Conservation (phyloP, 352 stramenopile species). For the Pythium sukuiense region DNA sequence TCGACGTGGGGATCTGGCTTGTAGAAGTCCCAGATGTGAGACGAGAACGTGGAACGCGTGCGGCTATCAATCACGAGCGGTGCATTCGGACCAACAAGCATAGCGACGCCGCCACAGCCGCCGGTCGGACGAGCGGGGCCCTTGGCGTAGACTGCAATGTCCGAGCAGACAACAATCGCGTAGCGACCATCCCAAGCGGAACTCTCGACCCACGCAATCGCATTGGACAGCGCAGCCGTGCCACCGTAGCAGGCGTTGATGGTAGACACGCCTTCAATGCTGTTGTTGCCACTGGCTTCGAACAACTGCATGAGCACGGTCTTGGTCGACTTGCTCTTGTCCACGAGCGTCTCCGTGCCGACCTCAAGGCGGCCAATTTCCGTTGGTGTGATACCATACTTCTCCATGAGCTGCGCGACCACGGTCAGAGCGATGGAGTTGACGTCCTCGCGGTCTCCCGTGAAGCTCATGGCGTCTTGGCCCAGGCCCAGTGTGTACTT, state of each 20-base stretch:
- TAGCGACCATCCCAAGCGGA: slow-evolving; percentile 92
- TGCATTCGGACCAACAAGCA: slow-evolving; percentile 95
- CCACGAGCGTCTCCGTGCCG: slow-evolving; percentile 95
- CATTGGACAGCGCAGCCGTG: slow-evolving; percentile 97
- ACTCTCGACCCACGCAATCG: slow-evolving; percentile 94
- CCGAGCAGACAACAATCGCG: slow-evolving; percentile 94
- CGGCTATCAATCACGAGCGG: slow-evolving; percentile 90
- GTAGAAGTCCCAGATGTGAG: slow-evolving; percentile 98
- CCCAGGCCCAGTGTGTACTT: slow-evolving; percentile 75
- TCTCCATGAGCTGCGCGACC: slow-evolving; percentile 53
- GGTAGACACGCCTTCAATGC: slow-evolving; percentile 89
- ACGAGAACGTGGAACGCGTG: slow-evolving; percentile 90
- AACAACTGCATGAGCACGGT: slow-evolving; percentile 82
- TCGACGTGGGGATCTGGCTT: slow-evolving; percentile 92
- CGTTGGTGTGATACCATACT: slow-evolving; percentile 47
- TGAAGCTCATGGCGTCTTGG: slow-evolving; percentile 64
- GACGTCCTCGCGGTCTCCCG: slow-evolving; percentile 70
- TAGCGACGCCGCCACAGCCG: slow-evolving; percentile 93
- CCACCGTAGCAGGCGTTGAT: slow-evolving; percentile 99
- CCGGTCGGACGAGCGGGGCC: slow-evolving; percentile 89
- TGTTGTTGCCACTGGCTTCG: slow-evolving; percentile 45
- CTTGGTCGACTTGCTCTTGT: slow-evolving; percentile 87
- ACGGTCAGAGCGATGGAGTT: slow-evolving; percentile 70
- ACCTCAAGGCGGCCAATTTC: slow-evolving; percentile 95
- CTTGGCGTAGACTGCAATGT: slow-evolving; percentile 96